phyloP scores from a whole-genome alignment of 208 protist species.

The Phytomonas sp. region DNA sequence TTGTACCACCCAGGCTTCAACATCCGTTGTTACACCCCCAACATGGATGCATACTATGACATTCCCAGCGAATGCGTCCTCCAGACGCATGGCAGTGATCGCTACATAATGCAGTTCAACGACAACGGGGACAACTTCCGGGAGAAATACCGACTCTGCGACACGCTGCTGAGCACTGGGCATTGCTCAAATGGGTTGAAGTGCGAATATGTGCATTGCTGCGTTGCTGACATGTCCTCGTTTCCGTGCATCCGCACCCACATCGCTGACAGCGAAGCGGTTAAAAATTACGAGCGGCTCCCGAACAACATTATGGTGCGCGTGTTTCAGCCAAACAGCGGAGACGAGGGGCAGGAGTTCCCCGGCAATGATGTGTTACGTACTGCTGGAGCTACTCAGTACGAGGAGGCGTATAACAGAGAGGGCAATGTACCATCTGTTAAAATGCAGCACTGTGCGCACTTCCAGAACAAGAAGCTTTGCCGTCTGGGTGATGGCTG shows the following conservation, averaged over 20 bases:
- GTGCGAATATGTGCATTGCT: conserved; percentile 58
- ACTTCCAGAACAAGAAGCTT: conserved; percentile 71
- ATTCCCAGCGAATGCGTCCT: conserved; percentile 62
- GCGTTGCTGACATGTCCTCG: conserved; percentile 28
- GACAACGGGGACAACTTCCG: conserved; percentile 76
- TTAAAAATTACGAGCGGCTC: conserved; percentile 50
- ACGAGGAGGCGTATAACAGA: conserved; percentile 40
- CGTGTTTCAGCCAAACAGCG: conserved; percentile 70
- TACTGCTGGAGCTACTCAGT: conserved; percentile 58
- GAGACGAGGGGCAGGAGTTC: conserved; percentile 30
- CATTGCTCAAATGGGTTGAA: conserved; percentile 30
- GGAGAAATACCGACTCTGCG: conserved; percentile 63
- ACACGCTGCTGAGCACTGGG: conserved; percentile 22
- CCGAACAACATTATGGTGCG: conserved; percentile 39
- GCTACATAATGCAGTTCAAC: conserved; percentile 69
- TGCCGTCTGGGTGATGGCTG: conserved; percentile 73
- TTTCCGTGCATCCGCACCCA: conserved; percentile 53
- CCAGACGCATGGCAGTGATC: conserved; percentile 42
- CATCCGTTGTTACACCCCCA: conserved; percentile 59
- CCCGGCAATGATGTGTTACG: conserved; percentile 53
- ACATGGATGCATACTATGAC: conserved; percentile 62
- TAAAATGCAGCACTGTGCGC: conserved; percentile 81
- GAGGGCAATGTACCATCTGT: conserved; percentile 26
- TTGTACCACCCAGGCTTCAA: conserved; percentile 54
- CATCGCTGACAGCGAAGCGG: conserved; percentile 31